phyloP scores from a whole-genome alignment of 1,284 basidiomycete species.

The Athelia sp. region DNA sequence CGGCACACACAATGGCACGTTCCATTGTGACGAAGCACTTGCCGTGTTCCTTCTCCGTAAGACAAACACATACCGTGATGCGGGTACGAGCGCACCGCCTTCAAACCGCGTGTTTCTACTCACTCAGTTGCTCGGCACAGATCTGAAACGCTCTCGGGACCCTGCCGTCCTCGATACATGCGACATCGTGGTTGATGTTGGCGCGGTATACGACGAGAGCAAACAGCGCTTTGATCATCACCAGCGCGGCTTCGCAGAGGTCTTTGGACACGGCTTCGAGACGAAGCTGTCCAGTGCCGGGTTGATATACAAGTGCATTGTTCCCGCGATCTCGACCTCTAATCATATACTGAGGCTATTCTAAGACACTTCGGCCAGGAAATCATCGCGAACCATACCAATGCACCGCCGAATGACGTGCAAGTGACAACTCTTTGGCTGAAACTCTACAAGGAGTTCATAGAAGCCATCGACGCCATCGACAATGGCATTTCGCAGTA shows the following conservation, averaged over 20 bases:
- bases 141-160: constrained; percentile 79
- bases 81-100: constrained; percentile 44
- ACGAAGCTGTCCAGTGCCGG: constrained; percentile 95
- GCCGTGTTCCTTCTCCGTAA: constrained; percentile 88
- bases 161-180: constrained; percentile 76
- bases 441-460: constrained; percentile 90
- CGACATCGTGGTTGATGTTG: constrained; percentile 98
- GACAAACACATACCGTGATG: constrained; percentile 71
- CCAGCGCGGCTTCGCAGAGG: constrained; percentile 88
- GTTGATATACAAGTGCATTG: constrained; percentile 84
- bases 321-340: not conserved
- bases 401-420: constrained; percentile 48
- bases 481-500: constrained; percentile 93
- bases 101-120: not conserved
- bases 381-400: constrained; percentile 69
- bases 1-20: constrained; percentile 93
- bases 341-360: not conserved
- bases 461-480: constrained; percentile 93
- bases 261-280: constrained; percentile 80
- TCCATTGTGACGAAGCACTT: constrained; percentile 95
- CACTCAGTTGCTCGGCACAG: constrained; percentile 29
- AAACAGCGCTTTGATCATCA: constrained; percentile 92
- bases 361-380: constrained; percentile 88
- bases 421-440: constrained; percentile 77
- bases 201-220: constrained; percentile 83